Evolutionary conservation across 768 basidiomycete species (phyloP).

Genomic region (Calvatia gigantea): DNA sequence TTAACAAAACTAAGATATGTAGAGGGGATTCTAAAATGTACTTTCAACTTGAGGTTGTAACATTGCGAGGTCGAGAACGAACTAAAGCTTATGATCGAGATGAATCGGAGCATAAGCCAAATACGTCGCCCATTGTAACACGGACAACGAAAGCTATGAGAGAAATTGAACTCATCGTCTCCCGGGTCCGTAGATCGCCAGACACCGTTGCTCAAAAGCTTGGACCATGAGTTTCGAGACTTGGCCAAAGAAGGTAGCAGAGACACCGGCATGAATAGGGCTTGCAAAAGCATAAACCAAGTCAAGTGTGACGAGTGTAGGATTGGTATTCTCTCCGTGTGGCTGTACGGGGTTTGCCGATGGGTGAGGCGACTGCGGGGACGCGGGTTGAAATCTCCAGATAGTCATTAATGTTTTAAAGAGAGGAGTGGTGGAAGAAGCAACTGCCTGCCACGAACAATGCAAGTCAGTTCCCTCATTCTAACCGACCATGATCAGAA

Average conservation of each 20-base stretch:
- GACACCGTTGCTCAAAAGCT: slow-evolving; percentile 87
- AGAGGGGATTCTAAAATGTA: too few species aligned
- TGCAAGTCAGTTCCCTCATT: slow-evolving; percentile 8
- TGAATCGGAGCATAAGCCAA: too few species aligned
- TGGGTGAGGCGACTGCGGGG: slow-evolving; percentile 37
- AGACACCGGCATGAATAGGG: slow-evolving; percentile 81
- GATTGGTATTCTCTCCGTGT: slow-evolving; percentile 23
- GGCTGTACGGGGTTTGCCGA: slow-evolving; percentile 6
- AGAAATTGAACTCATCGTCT: background rate
- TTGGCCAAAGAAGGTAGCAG: slow-evolving; percentile 80
- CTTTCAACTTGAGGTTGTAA: background rate
- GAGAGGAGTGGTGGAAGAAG: slow-evolving; percentile 65
- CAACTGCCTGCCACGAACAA: slow-evolving; percentile 51
- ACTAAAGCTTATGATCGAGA: too few species aligned
- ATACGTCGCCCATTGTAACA: background rate
- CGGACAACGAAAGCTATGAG: background rate
- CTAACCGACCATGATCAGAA: background rate
- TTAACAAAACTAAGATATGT: background rate
- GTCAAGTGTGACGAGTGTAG: slow-evolving; percentile 84
- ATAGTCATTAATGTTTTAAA: slow-evolving; percentile 69
- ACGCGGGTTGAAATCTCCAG: slow-evolving; percentile 71
- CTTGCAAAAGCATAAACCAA: slow-evolving; percentile 85
- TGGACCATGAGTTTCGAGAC: slow-evolving; percentile 87
- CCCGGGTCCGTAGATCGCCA: slow-evolving; percentile 63
- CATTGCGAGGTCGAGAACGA: background rate